phyloP scores from a whole-genome alignment of 2,329 filamentous ascomycete species.

The Apiospora aurea region DNA sequence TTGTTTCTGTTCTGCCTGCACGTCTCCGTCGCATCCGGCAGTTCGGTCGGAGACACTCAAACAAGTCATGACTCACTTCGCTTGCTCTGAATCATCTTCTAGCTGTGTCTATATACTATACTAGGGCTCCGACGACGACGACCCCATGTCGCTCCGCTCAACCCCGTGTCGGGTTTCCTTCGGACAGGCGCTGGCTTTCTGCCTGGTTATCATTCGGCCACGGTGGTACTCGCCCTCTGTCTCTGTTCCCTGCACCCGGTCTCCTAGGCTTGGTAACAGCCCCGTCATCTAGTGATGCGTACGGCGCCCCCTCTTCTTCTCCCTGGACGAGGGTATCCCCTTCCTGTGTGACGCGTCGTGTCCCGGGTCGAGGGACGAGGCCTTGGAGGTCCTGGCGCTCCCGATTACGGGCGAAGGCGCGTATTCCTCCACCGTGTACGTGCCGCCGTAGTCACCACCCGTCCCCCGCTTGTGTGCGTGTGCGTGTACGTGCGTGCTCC shows the following conservation, averaged over 20 bases:
- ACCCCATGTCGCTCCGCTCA: conserved; percentile 12
- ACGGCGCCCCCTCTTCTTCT: conserved; percentile 40
- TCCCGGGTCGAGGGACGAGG: conserved; percentile 23
- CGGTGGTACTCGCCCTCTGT: neutral
- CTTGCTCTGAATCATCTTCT: neutral
- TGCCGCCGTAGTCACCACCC: conserved; percentile 20
- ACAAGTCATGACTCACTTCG: neutral
- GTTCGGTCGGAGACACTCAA: neutral
- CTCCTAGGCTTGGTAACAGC: too few species aligned
- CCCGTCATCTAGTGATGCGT: conserved; percentile 31
- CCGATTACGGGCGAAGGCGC: neutral
- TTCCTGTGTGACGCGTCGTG: conserved; percentile 37
- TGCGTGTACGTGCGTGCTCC: conserved; percentile 1
- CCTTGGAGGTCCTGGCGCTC: conserved; percentile 32
- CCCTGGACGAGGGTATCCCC: conserved; percentile 35
- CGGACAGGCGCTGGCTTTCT: neutral
- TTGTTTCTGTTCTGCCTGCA: neutral
- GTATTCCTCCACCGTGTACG: neutral
- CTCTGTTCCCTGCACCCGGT: neutral
- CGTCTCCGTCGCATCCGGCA: neutral
- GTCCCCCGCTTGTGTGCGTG: neutral
- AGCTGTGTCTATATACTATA: conserved; percentile 16
- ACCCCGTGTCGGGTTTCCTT: neutral
- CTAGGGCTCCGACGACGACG: neutral
- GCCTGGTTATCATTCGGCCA: neutral